These are phyloP conservation scores for Phaseolus coccineus DNA, from an alignment of 331 rosid species.

Conservation along the genomic window DNA sequence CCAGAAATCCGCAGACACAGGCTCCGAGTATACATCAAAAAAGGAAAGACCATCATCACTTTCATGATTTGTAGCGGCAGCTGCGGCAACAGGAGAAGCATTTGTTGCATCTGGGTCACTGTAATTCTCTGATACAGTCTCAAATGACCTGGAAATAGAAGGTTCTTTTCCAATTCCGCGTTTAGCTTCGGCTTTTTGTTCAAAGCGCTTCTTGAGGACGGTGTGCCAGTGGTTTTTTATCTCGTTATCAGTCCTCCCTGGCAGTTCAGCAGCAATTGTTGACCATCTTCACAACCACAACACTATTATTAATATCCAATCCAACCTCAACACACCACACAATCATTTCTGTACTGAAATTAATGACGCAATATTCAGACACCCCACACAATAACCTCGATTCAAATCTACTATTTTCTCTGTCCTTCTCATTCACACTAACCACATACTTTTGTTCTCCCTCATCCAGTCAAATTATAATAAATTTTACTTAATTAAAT, in stretches of 20 bases:
- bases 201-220: slow-evolving; percentile 55
- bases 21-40: slow-evolving; percentile 30
- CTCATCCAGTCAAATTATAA: too few species aligned
- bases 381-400: neutral
- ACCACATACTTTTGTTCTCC: too few species aligned
- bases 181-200: neutral
- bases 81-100: too few species aligned
- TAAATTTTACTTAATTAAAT: too few species aligned
- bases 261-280: slow-evolving; percentile 61
- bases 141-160: neutral
- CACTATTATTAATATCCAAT: neutral
- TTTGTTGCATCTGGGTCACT: too few species aligned
- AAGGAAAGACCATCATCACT: slow-evolving; percentile 26
- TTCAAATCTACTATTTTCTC: neutral
- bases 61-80: neutral
- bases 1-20: slow-evolving; percentile 52
- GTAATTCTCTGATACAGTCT: neutral
- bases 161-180: neutral
- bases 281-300: slow-evolving; percentile 58
- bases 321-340: neutral
- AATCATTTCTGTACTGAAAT: too few species aligned
- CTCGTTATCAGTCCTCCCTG: slow-evolving; percentile 78
- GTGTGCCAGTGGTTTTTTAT: slow-evolving; percentile 83
- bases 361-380: too few species aligned
- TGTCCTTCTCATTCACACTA: neutral